A percentile compares a stretch with the other conserved stretches of the same genome.
Conservation (phyloP, 257 asterid genomes). For the Solanum ossicruentum region DNA sequence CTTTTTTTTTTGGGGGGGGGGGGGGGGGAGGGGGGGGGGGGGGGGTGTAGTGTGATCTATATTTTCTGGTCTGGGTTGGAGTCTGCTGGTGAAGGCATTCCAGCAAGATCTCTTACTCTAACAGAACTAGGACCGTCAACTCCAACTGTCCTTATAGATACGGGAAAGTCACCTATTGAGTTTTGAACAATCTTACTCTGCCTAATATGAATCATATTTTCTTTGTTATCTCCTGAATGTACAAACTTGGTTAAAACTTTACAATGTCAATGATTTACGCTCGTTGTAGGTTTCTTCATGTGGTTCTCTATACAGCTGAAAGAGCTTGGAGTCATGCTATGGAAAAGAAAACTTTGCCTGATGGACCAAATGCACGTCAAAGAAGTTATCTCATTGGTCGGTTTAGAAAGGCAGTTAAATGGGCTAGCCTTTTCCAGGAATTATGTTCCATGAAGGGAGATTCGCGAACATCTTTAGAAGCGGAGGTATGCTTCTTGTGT, state of each 20-base stretch:
- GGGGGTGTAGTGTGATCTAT: background rate
- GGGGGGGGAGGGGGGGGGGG: too few relatives aligned
- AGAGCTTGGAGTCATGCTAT: slow-evolving; percentile 99
- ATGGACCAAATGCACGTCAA: slow-evolving; percentile 94
- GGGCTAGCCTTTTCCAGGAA: slow-evolving; percentile 83
- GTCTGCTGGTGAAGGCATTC: too few relatives aligned
- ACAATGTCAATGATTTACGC: background rate
- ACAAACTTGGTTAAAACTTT: background rate
- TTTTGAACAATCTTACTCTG: background rate
- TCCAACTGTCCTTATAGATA: too few relatives aligned
- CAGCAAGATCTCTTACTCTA: too few relatives aligned
- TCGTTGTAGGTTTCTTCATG: slow-evolving; percentile 67
- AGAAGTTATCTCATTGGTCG: slow-evolving; percentile 87
- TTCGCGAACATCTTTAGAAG: slow-evolving; percentile 90
- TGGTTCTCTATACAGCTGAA: slow-evolving; percentile 79
- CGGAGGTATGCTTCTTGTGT: slow-evolving; percentile 47
- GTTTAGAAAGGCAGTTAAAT: slow-evolving; percentile 86
- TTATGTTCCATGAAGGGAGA: slow-evolving; percentile 81
- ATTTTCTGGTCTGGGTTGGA: background rate
- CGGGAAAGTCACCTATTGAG: background rate
- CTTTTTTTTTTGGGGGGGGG: too few relatives aligned
- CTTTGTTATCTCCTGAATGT: background rate
- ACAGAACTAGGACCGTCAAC: too few relatives aligned
- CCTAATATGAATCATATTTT: background rate
- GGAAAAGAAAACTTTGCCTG: slow-evolving; percentile 95